These are phyloP conservation scores for Zymoseptoria pseudotritici DNA, from an alignment of 2,329 filamentous ascomycete species.

Conservation along the genomic window DNA sequence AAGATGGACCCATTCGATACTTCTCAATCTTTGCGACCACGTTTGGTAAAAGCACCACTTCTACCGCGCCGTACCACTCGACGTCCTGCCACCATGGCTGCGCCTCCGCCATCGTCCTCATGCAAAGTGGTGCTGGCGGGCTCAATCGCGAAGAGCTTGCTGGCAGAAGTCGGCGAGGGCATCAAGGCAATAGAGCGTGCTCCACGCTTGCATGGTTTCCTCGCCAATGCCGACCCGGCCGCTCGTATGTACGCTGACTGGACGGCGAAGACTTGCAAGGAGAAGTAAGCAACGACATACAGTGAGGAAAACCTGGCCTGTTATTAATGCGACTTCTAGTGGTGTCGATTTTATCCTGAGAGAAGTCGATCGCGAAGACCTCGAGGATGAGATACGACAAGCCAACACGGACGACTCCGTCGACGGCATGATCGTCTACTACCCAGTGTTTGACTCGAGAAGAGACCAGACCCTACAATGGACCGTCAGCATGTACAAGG, in stretches of 20 bases:
- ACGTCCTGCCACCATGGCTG: background rate
- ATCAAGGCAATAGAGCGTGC: constrained; percentile 63
- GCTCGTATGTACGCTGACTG: constrained; percentile 92
- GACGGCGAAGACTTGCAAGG: constrained; percentile 91
- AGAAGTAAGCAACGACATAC: constrained; percentile 63
- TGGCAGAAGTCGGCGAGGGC: constrained; percentile 69
- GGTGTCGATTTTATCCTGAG: constrained; percentile 86
- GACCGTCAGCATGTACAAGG: constrained; percentile 80
- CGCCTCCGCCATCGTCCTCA: constrained; percentile 27
- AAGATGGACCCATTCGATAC: background rate
- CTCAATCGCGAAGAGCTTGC: constrained; percentile 73
- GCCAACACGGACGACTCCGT: constrained; percentile 73
- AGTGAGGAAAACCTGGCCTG: background rate
- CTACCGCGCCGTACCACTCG: background rate
- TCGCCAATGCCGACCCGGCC: constrained; percentile 85
- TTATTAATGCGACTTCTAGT: constrained; percentile 31
- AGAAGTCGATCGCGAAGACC: constrained; percentile 73
- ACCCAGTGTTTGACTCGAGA: constrained; percentile 85
- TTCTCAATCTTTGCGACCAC: background rate
- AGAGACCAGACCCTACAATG: constrained; percentile 96
- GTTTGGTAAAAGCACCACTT: background rate
- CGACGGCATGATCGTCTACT: constrained; percentile 95
- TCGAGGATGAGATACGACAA: constrained; percentile 79
- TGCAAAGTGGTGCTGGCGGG: constrained; percentile 93
- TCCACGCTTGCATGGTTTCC: constrained; percentile 80